These are phyloP conservation scores for Salvia hispanica DNA, from an alignment of 257 asterid genomes.

Conservation along the genomic window DNA sequence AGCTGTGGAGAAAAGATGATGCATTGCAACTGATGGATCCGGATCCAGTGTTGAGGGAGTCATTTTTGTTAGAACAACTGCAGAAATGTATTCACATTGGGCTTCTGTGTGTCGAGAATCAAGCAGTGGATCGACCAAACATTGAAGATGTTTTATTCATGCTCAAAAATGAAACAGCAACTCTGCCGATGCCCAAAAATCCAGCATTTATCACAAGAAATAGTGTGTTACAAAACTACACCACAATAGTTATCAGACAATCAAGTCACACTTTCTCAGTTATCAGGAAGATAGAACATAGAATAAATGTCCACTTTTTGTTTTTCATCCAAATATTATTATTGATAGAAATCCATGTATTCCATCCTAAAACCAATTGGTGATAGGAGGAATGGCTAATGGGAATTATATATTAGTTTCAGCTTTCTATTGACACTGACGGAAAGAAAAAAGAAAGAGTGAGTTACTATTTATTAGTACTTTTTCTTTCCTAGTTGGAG, in stretches of 20 bases:
- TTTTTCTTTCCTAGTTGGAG: too few relatives aligned
- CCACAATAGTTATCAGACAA: constrained; percentile 6
- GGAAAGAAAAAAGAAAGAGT: too few relatives aligned
- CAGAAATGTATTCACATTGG: constrained; percentile 52
- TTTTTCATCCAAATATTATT: too few relatives aligned
- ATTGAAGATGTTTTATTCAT: constrained; percentile 48
- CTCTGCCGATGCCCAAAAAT: constrained; percentile 40
- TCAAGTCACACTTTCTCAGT: not conserved
- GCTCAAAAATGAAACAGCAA: constrained; percentile 41
- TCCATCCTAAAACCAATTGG: too few relatives aligned
- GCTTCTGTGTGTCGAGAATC: constrained; percentile 60
- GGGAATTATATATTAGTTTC: too few relatives aligned
- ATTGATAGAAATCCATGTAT: too few relatives aligned
- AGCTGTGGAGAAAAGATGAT: constrained; percentile 46
- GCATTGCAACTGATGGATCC: constrained; percentile 52
- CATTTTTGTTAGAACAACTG: constrained; percentile 38
- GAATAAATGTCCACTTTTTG: not conserved
- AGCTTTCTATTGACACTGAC: too few relatives aligned
- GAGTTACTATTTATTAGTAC: too few relatives aligned
- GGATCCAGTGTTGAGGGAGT: constrained; percentile 45
- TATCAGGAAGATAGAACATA: too few relatives aligned
- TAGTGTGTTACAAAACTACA: constrained; percentile 6
- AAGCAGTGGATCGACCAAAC: constrained; percentile 51
- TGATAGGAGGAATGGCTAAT: too few relatives aligned
- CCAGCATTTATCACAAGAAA: constrained; percentile 51